Conservation (phyloP, 768 basidiomycete species). For the Termitomyces sp. region DNA sequence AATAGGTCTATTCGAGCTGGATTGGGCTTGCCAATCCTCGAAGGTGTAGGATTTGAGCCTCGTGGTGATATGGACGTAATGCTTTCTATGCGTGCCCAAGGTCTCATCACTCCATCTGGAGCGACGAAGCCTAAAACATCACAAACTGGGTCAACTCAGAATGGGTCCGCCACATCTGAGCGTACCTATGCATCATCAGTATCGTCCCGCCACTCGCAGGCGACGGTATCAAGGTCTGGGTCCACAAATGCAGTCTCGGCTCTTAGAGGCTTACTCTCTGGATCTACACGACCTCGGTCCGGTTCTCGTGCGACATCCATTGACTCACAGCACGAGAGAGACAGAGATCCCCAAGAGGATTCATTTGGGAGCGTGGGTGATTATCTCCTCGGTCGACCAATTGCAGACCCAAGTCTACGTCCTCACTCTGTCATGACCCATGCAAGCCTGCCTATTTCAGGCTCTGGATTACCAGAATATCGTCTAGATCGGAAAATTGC, state of each 20-base stretch:
- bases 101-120: conserved; percentile 37
- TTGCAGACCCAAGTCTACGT: conserved; percentile 23
- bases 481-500: conserved; percentile 30
- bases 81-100: conserved; percentile 72
- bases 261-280: conserved; percentile 53
- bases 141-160: conserved; percentile 22
- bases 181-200: conserved; percentile 42
- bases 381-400: conserved; percentile 44
- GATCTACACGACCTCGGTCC: conserved; percentile 46
- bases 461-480: conserved; percentile 23
- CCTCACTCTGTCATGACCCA: conserved; percentile 21
- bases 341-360: conserved; percentile 33
- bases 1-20: conserved; percentile 68
- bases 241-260: conserved; percentile 44
- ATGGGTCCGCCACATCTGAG: conserved; percentile 14
- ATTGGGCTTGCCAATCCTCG: conserved; percentile 39
- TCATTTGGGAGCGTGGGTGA: conserved; percentile 53
- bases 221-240: conserved; percentile 31
- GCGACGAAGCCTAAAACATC: conserved; percentile 12
- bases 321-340: conserved; percentile 28
- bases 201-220: conserved; percentile 38
- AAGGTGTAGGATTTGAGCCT: conserved; percentile 50
- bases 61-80: conserved; percentile 81
- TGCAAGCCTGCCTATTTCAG: conserved; percentile 26
- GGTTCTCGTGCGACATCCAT: conserved; percentile 44